Evolutionary conservation across 805 yeast genomes (phyloP), one percentile per base, ranked within the genome.

Genomic region (Barnettozyma wickerhamii): DNA sequence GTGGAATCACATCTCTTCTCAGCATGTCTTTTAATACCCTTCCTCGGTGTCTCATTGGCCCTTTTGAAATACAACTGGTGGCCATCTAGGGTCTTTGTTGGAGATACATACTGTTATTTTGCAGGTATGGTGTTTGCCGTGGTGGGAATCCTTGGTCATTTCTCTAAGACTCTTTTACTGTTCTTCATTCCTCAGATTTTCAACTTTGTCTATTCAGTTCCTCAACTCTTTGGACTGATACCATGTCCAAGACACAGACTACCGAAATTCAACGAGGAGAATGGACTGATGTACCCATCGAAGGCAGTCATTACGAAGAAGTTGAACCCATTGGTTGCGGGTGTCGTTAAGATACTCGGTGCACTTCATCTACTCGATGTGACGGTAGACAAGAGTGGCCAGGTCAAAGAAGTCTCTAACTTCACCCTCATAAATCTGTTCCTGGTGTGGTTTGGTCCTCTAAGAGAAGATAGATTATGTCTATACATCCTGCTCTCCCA

Each of bases 81-180:
- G 68, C 99, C 99, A 1, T 88, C 99, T 0, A 66, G 66, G 42
- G 98, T 88, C 1, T 93, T 93, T 65, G 99, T 93, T 7, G 99
- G 99, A 23, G 99, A 93, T 59, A 91, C 99, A 1, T 93, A 84
- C 68, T 93, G 99, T 65, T 93, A 93, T 64, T 90, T 93, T 62
- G 88, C 96, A 19, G 99, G 99, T 4, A 93, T 93, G 99, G 95
- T 93, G 1, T 89, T 93, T 63, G 99, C 98, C 0, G 93, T 90
- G 20, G 96, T 87, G 23, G 98, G 97, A 1, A 93, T 93, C 27
- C 72, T 87, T 43, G 98, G 98, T 1, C 99, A 93, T 67, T 93
- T 90, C 62, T 87, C 96, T 32, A 93, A 93, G 64, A 93, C 99
- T 0, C 68, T 91, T 51, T 68, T 93, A 63, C 63, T 90, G 26